phyloP scores from a whole-genome alignment of 805 yeast species.

The Saccharomycopsis fermentans region DNA sequence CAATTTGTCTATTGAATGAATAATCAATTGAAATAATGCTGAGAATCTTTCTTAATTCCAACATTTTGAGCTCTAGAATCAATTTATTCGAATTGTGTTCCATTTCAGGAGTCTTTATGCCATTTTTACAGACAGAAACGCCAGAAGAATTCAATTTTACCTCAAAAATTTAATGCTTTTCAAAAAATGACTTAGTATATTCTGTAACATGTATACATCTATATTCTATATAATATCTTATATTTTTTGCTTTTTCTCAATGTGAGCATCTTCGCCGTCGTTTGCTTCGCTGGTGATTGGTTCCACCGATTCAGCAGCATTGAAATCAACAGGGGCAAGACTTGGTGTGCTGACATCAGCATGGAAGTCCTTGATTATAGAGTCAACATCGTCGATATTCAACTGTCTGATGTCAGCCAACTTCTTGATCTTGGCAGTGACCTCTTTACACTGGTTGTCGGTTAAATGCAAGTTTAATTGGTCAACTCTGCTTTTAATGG shows the following conservation, averaged over 20 bases:
- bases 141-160: too few species aligned
- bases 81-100: too few species aligned
- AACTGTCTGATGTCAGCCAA: conserved; percentile 92
- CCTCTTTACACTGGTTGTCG: conserved; percentile 91
- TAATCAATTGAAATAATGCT: too few species aligned
- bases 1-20: too few species aligned
- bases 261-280: background rate
- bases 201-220: background rate
- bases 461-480: conserved; percentile 84
- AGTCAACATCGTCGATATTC: conserved; percentile 94
- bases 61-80: too few species aligned
- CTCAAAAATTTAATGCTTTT: too few species aligned
- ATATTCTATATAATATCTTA: background rate
- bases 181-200: too few species aligned
- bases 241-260: background rate
- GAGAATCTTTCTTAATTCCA: too few species aligned
- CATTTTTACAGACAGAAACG: too few species aligned
- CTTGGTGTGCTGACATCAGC: conserved; percentile 56
- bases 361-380: conserved; percentile 90
- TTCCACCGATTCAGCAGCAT: background rate
- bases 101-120: too few species aligned
- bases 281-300: background rate
- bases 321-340: conserved; percentile 22
- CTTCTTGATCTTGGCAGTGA: conserved; percentile 84
- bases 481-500: conserved; percentile 95